Percentiles rank a stretch among this genome's conserved stretches.
Evolutionary conservation across 2,329 filamentous ascomycete genomes (phyloP).

Genomic region (Onygena corvina): DNA sequence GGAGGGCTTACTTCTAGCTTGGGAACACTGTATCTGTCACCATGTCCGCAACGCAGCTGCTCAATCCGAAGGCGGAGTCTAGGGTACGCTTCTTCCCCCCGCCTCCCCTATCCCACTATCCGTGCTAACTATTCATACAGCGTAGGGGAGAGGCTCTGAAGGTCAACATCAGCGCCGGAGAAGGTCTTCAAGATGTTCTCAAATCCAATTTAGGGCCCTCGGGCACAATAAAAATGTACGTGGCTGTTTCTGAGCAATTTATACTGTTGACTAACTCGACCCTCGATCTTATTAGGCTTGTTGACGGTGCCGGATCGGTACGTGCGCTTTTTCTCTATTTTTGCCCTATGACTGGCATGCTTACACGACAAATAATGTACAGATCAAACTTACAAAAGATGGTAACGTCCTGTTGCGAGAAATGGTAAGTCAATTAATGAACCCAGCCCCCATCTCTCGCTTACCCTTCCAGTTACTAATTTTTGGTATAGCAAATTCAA

Average conservation of each 20-base stretch:
- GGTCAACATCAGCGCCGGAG: slow-evolving; percentile 94
- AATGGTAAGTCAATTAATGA: slow-evolving; percentile 47
- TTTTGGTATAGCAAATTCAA: slow-evolving; percentile 61
- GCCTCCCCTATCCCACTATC: slow-evolving; percentile 15
- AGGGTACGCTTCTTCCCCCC: slow-evolving; percentile 50
- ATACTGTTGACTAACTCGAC: slow-evolving; percentile 24
- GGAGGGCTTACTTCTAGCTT: background rate
- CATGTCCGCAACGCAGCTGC: slow-evolving; percentile 95
- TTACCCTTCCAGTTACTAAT: background rate
- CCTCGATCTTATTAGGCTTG: slow-evolving; percentile 41
- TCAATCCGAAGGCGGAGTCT: slow-evolving; percentile 98
- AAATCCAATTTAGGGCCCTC: slow-evolving; percentile 90
- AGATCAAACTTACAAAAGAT: slow-evolving; percentile 99
- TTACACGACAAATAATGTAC: slow-evolving; percentile 6
- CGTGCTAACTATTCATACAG: slow-evolving; percentile 43
- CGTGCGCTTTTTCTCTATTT: slow-evolving; percentile 17
- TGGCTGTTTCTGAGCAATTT: slow-evolving; percentile 16
- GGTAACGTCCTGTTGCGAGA: slow-evolving; percentile 71
- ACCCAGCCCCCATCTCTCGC: background rate
- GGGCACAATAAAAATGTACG: slow-evolving; percentile 89
- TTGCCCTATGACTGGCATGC: background rate
- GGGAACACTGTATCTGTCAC: slow-evolving; percentile 17
- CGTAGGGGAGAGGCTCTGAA: slow-evolving; percentile 90
- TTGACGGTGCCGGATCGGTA: slow-evolving; percentile 51
- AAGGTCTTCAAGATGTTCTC: slow-evolving; percentile 85